phyloP scores from a whole-genome alignment of 768 basidiomycete genomes.

The Lanmaoa rubissima region DNA sequence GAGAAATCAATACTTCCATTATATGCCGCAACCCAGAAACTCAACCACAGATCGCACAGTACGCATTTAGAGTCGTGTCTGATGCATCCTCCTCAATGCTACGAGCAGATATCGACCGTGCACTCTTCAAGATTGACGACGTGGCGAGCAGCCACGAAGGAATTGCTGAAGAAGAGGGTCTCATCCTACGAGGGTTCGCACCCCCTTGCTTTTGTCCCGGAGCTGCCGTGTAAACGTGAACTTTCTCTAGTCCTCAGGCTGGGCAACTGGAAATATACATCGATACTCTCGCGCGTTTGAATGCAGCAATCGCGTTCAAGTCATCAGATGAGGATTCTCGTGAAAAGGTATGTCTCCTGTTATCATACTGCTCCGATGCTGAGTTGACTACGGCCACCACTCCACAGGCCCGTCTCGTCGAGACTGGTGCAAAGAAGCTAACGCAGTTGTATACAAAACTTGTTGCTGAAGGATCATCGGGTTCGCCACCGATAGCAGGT shows the following conservation, averaged over 20 bases:
- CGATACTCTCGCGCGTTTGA: conserved; percentile 72
- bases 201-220: conserved; percentile 1
- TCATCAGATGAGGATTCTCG: conserved; percentile 52
- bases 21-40: conserved; percentile 73
- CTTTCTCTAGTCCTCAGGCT: conserved; percentile 57
- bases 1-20: too few relatives aligned
- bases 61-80: conserved; percentile 26
- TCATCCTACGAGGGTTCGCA: conserved; percentile 71
- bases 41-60: conserved; percentile 75
- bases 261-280: conserved; percentile 64
- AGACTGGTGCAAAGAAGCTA: conserved; percentile 81
- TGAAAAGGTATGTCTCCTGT: conserved; percentile 44
- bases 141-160: conserved; percentile 74
- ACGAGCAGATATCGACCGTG: conserved; percentile 72
- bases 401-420: conserved; percentile 63
- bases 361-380: not conserved
- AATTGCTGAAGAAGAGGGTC: conserved; percentile 71
- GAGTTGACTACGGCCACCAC: not conserved
- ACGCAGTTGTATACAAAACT: conserved; percentile 82
- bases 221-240: not conserved
- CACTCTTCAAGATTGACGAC: conserved; percentile 75
- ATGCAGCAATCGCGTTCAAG: conserved; percentile 78
- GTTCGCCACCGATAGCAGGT: conserved; percentile 61
- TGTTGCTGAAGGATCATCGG: conserved; percentile 83
- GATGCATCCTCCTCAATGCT: not conserved